Evolutionary conservation across 352 stramenopile genomes (phyloP), one percentile per base, ranked within the genome.

Genomic region (Phytopythium litorale): DNA sequence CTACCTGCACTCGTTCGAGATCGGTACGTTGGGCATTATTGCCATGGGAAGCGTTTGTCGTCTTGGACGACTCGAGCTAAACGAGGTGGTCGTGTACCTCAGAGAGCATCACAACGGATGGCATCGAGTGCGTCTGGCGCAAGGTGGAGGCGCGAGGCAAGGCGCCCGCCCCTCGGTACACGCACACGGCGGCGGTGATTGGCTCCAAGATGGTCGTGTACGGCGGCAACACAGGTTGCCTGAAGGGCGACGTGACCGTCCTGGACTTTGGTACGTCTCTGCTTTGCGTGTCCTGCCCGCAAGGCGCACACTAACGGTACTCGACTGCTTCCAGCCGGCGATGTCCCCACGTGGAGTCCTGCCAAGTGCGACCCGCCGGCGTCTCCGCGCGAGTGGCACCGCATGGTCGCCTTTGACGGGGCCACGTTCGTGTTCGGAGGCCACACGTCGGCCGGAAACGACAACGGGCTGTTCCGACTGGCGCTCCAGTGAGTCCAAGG

Each of bases 391-490:
- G 76, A 81, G 32, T 87, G 76, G 78, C 78, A 87, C 49, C 73
- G 78, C 53, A 70, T 71, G 1, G 72, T 81, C 19, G 70, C 73
- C 56, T 68, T 71, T 35, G 64, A 72, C 7, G 72, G 62, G 25
- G 70, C 66, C 15, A 85, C 84, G 73, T 82, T 78, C 45, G 70
- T 87, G 21, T 87, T 85, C 60, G 78, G 78, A 45, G 76, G 78
- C 8, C 75, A 77, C 67, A 85, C 72, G 1, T 38, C 76, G 9
- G 46, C 68, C 11, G 78, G 78, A 8, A 75, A 82, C 52, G 78
- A 85, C 57, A 84, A 85, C 58, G 60, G 72, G 42, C 71, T 87
- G 28, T 78, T 67, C 18, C 67, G 67, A 1, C 48, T 76, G 11
- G 4, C 53, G 21, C 46, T 58, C 53, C 35, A 58, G 53, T 58